phyloP scores from a whole-genome alignment of 202 grass and related monocot genomes.

The Dendrocalamus latiflorus region DNA sequence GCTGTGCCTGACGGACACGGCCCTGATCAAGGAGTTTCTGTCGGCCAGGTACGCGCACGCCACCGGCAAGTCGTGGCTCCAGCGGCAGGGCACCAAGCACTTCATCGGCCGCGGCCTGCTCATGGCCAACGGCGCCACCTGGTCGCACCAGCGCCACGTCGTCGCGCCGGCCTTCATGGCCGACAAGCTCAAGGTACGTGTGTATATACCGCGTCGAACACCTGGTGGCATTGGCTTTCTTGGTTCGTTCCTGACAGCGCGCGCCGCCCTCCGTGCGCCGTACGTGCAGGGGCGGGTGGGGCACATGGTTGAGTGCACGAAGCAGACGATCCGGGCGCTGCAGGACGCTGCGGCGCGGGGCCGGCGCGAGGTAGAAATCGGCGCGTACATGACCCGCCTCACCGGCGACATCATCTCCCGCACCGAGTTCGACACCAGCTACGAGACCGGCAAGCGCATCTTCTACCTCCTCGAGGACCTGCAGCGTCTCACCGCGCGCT shows the following conservation, averaged over 20 bases:
- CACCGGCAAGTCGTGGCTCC: slow-evolving; percentile 82
- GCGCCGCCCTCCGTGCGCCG: background rate
- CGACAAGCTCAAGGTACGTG: slow-evolving; percentile 80
- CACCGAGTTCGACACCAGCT: slow-evolving; percentile 85
- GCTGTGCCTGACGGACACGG: slow-evolving; percentile 77
- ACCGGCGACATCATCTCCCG: slow-evolving; percentile 83
- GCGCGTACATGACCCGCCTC: slow-evolving; percentile 62
- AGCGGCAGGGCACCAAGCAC: slow-evolving; percentile 59
- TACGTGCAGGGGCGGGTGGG: slow-evolving; percentile 53
- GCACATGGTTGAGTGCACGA: slow-evolving; percentile 93
- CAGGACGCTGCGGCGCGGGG: slow-evolving; percentile 20
- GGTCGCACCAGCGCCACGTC: slow-evolving; percentile 90
- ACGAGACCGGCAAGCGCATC: slow-evolving; percentile 66
- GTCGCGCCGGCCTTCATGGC: slow-evolving; percentile 93
- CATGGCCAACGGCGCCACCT: slow-evolving; percentile 80
- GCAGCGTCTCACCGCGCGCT: slow-evolving; percentile 57
- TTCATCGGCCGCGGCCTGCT: slow-evolving; percentile 83
- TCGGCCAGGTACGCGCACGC: slow-evolving; percentile 69
- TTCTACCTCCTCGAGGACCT: slow-evolving; percentile 69
- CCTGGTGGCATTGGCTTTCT: background rate
- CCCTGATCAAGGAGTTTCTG: slow-evolving; percentile 80
- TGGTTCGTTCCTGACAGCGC: background rate
- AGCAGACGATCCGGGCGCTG: slow-evolving; percentile 46
- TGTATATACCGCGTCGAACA: background rate
- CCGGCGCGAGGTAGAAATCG: slow-evolving; percentile 58